phyloP scores from a whole-genome alignment of 2,329 filamentous ascomycete species.

The Chrysoporthe deuterocubensis region DNA sequence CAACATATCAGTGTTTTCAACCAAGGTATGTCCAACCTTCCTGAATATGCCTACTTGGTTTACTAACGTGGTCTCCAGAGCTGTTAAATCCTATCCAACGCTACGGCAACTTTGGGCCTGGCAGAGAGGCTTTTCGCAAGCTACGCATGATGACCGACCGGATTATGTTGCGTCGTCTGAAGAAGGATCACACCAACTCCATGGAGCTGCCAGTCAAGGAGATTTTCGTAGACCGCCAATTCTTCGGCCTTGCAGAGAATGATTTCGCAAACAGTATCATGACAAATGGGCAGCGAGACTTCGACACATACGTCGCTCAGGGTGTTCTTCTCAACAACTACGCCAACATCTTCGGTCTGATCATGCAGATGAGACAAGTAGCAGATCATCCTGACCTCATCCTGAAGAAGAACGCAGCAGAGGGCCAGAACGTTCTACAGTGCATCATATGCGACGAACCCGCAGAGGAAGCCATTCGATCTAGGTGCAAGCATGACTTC shows the following conservation, averaged over 20 bases:
- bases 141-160: slow-evolving; percentile 86
- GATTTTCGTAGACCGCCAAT: slow-evolving; percentile 88
- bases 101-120: slow-evolving; percentile 63
- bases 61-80: slow-evolving; percentile 81
- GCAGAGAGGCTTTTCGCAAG: slow-evolving; percentile 75
- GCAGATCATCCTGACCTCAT: slow-evolving; percentile 96
- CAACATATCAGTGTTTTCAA: slow-evolving; percentile 63
- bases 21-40: slow-evolving; percentile 7
- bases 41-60: slow-evolving; percentile 47
- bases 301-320: slow-evolving; percentile 93
- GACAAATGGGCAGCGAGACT: slow-evolving; percentile 84
- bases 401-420: slow-evolving; percentile 82
- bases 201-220: slow-evolving; percentile 98
- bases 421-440: slow-evolving; percentile 86
- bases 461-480: slow-evolving; percentile 91
- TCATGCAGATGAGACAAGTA: slow-evolving; percentile 99
- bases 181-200: slow-evolving; percentile 88
- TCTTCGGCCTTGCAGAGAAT: slow-evolving; percentile 94
- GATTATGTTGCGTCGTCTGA: slow-evolving; percentile 94
- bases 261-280: slow-evolving; percentile 97
- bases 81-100: slow-evolving; percentile 81
- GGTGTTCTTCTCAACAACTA: slow-evolving; percentile 97
- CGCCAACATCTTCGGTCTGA: slow-evolving; percentile 97
- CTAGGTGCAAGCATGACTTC: slow-evolving; percentile 91
- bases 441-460: slow-evolving; percentile 97